These are phyloP conservation scores for Fomitopsis pinicola DNA, from an alignment of 1,284 basidiomycete genomes.

Conservation along the genomic window DNA sequence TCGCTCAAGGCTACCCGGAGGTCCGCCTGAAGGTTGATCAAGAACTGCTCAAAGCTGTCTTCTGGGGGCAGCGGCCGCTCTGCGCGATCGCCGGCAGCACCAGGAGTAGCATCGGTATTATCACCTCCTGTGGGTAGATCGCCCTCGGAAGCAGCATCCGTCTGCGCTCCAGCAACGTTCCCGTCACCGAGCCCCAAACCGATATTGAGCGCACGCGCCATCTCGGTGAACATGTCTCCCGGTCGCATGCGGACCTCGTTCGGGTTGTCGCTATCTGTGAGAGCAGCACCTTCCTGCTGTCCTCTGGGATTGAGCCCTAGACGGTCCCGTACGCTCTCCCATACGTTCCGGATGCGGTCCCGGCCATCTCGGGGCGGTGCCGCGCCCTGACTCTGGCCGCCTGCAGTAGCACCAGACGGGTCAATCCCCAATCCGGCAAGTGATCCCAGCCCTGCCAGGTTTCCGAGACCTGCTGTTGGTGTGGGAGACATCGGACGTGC, in stretches of 20 bases:
- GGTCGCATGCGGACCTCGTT: slow-evolving; percentile 21
- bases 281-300: neutral
- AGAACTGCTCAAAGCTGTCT: slow-evolving; percentile 72
- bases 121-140: neutral
- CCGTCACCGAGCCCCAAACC: slow-evolving; percentile 48
- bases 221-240: slow-evolving; percentile 63
- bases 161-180: slow-evolving; percentile 3
- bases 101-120: neutral
- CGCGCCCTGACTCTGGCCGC: neutral
- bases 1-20: slow-evolving; percentile 52
- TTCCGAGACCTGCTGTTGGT: slow-evolving; percentile 41
- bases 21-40: slow-evolving; percentile 69
- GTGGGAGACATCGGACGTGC: slow-evolving; percentile 44
- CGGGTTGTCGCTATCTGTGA: neutral
- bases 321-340: slow-evolving; percentile 62
- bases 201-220: slow-evolving; percentile 71
- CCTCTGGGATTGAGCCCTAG: slow-evolving; percentile 39
- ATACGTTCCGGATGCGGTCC: slow-evolving; percentile 50
- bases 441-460: slow-evolving; percentile 19
- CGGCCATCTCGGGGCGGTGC: slow-evolving; percentile 20
- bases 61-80: slow-evolving; percentile 43
- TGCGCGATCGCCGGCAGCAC: slow-evolving; percentile 5
- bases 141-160: neutral
- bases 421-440: slow-evolving; percentile 19
- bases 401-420: slow-evolving; percentile 5